Evolutionary conservation across 495 filamentous ascomycete genomes (phyloP).

Genomic region (Chlorociboria aeruginascens): DNA sequence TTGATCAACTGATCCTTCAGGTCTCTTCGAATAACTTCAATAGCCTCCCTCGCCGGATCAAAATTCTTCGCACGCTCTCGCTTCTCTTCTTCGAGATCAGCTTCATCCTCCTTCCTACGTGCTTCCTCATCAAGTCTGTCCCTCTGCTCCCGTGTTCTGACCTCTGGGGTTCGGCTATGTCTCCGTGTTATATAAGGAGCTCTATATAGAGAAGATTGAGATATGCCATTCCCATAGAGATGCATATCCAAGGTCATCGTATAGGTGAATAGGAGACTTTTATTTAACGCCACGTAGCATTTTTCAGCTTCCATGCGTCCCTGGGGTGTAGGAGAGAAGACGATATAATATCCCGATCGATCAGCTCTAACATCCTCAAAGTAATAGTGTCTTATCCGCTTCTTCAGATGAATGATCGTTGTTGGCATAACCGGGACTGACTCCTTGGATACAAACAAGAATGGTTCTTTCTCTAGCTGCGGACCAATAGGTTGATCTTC

Average conservation of each 20-base stretch:
- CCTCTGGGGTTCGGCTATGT: slow-evolving; percentile 23
- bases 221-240: slow-evolving; percentile 44
- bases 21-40: slow-evolving; percentile 66
- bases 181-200: slow-evolving; percentile 7
- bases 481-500: slow-evolving; percentile 49
- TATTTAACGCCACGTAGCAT: slow-evolving; percentile 62
- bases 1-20: slow-evolving; percentile 72
- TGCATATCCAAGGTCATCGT: slow-evolving; percentile 79
- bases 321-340: slow-evolving; percentile 62
- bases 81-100: slow-evolving; percentile 78
- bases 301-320: slow-evolving; percentile 71
- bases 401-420: slow-evolving; percentile 76
- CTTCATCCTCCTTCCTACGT: slow-evolving; percentile 55
- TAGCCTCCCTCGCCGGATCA: slow-evolving; percentile 74
- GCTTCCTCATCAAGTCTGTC: slow-evolving; percentile 42
- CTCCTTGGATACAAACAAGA: slow-evolving; percentile 79
- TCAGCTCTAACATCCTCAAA: slow-evolving; percentile 74
- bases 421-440: slow-evolving; percentile 79
- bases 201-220: slow-evolving; percentile 21
- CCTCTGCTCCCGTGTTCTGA: slow-evolving; percentile 33
- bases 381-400: slow-evolving; percentile 65
- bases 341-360: slow-evolving; percentile 77
- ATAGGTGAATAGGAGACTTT: slow-evolving; percentile 77
- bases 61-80: slow-evolving; percentile 67
- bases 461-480: slow-evolving; percentile 69